Percentiles rank a stretch among this genome's conserved stretches.
Conservation (phyloP, 2,329 filamentous ascomycete genomes). For the Nothophoma quercina region DNA sequence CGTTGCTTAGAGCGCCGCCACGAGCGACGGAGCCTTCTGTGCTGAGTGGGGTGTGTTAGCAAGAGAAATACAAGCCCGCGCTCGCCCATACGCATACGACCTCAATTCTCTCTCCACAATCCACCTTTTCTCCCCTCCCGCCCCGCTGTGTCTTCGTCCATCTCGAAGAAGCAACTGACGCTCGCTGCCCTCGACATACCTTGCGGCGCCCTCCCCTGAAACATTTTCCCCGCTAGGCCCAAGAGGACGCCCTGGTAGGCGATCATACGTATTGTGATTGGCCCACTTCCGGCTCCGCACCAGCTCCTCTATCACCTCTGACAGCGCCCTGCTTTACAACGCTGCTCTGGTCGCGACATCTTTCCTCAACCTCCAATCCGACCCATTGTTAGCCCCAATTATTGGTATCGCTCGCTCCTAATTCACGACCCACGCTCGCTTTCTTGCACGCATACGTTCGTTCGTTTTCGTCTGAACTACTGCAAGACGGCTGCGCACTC, state of each 20-base stretch:
- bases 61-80: constrained; percentile 40
- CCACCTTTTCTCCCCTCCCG: constrained; percentile 26
- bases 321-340: constrained; percentile 14
- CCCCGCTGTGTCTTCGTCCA: constrained; percentile 17
- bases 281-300: constrained; percentile 19
- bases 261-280: constrained; percentile 18
- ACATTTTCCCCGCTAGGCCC: constrained; percentile 15
- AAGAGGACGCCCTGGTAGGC: constrained; percentile 13
- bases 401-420: constrained; percentile 5
- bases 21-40: constrained; percentile 22
- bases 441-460: constrained; percentile 1
- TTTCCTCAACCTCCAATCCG: constrained; percentile 5
- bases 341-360: constrained; percentile 10
- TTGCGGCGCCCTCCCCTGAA: constrained; percentile 13
- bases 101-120: constrained; percentile 27
- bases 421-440: background rate
- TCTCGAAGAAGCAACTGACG: constrained; percentile 6
- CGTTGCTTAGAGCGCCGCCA: constrained; percentile 29
- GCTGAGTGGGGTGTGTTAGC: constrained; percentile 34
- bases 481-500: constrained; percentile 15
- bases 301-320: constrained; percentile 12
- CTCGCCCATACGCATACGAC: constrained; percentile 21
- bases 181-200: constrained; percentile 9
- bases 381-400: constrained; percentile 13
- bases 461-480: constrained; percentile 14